These are phyloP conservation scores for Colletotrichum liaoningense DNA, from an alignment of 2,329 filamentous ascomycete genomes.

Conservation along the genomic window DNA sequence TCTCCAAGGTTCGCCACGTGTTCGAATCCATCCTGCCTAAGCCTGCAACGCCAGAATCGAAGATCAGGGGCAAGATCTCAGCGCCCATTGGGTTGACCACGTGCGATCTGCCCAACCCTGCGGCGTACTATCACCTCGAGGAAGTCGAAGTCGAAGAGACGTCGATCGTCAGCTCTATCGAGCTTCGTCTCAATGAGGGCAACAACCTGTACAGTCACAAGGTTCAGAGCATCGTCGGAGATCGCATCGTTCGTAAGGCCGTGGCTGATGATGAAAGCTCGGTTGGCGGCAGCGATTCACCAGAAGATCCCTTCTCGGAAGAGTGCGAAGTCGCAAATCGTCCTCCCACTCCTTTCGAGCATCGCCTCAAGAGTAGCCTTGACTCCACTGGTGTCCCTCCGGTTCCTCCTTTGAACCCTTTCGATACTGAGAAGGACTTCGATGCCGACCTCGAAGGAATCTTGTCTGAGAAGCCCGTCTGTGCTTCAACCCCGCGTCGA, in stretches of 20 bases:
- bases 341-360: slow-evolving; percentile 41
- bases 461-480: slow-evolving; percentile 48
- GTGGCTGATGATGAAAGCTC: slow-evolving; percentile 43
- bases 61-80: slow-evolving; percentile 28
- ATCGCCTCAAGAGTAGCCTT: slow-evolving; percentile 27
- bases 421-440: slow-evolving; percentile 52
- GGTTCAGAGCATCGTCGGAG: slow-evolving; percentile 46
- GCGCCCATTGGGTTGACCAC: slow-evolving; percentile 12
- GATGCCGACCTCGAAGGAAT: slow-evolving; percentile 52
- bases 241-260: slow-evolving; percentile 43
- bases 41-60: slow-evolving; percentile 36
- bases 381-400: slow-evolving; percentile 18
- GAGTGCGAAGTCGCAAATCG: slow-evolving; percentile 26
- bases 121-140: slow-evolving; percentile 16
- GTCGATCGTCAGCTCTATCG: slow-evolving; percentile 44
- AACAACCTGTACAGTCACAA: slow-evolving; percentile 49
- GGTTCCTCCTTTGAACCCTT: slow-evolving; percentile 37
- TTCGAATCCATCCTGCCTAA: slow-evolving; percentile 47
- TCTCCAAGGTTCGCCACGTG: slow-evolving; percentile 48
- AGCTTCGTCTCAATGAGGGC: slow-evolving; percentile 49
- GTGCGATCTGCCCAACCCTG: slow-evolving; percentile 25
- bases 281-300: slow-evolving; percentile 38
- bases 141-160: slow-evolving; percentile 29
- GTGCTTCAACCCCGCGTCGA: slow-evolving; percentile 51
- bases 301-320: slow-evolving; percentile 47